Evolutionary conservation across 129 eudicot species (phyloP).

Genomic region (Centella asiatica): DNA sequence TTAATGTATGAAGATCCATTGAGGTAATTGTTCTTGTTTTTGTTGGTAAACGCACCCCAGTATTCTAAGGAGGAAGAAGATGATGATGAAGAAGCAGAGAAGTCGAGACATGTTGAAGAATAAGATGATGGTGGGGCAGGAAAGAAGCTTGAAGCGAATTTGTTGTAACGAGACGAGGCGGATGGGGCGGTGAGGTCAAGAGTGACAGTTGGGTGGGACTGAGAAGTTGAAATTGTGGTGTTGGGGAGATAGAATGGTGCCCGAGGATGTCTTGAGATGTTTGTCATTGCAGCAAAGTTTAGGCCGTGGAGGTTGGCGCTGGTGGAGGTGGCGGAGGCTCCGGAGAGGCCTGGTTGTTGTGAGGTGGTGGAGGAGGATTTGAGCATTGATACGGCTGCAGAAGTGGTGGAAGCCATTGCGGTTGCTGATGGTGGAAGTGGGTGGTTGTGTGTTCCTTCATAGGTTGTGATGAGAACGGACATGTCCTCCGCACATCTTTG

Average conservation of each 20-base stretch:
- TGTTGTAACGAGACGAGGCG: constrained; percentile 23
- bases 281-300: constrained; percentile 9
- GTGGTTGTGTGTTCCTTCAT: constrained; percentile 83
- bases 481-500: constrained; percentile 67
- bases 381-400: constrained; percentile 73
- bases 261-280: constrained; percentile 14
- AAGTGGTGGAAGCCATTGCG: constrained; percentile 79
- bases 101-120: constrained; percentile 45
- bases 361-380: constrained; percentile 46
- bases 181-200: constrained; percentile 58
- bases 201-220: constrained; percentile 72
- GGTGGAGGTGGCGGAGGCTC: constrained; percentile 27
- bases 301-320: constrained; percentile 25
- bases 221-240: constrained; percentile 45
- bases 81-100: constrained; percentile 31
- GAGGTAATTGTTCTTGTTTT: constrained; percentile 9
- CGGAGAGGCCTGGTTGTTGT: constrained; percentile 23
- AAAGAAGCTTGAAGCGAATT: constrained; percentile 20
- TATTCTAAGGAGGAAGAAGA: constrained; percentile 29
- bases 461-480: constrained; percentile 56
- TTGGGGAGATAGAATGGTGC: constrained; percentile 44
- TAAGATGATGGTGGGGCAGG: constrained; percentile 14
- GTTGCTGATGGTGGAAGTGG: constrained; percentile 68
- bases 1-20: constrained; percentile 22
- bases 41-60: constrained; percentile 16